A percentile compares a stretch with the other conserved stretches of the same genome.
phyloP scores from a whole-genome alignment of 2,329 filamentous ascomycete genomes.

The Macroventuria anomochaeta region DNA sequence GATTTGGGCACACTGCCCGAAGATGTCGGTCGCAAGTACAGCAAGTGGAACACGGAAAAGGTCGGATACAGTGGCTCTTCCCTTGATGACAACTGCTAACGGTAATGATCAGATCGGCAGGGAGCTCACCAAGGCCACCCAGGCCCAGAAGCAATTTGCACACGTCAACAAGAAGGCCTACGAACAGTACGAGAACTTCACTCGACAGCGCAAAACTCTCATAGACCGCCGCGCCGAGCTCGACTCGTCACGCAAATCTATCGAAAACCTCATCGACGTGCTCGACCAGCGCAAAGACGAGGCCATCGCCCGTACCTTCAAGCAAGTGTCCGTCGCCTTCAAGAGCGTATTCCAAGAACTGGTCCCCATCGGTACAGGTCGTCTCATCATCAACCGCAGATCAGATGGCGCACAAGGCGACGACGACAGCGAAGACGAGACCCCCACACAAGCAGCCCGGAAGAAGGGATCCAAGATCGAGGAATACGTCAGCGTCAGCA shows the following conservation, averaged over 20 bases:
- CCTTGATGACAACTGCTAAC: conserved; percentile 17
- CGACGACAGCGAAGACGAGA: conserved; percentile 55
- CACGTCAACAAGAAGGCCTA: conserved; percentile 99
- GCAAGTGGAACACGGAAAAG: conserved; percentile 77
- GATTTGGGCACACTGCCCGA: conserved; percentile 92
- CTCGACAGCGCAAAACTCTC: conserved; percentile 85
- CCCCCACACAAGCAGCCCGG: conserved; percentile 34
- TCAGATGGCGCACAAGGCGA: conserved; percentile 75
- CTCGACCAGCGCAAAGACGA: conserved; percentile 96
- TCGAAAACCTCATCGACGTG: conserved; percentile 89
- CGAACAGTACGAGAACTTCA: conserved; percentile 98
- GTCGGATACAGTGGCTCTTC: conserved; percentile 57
- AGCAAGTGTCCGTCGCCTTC: conserved; percentile 94
- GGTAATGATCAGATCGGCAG: conserved; percentile 43
- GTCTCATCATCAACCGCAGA: conserved; percentile 90
- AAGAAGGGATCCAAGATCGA: conserved; percentile 65
- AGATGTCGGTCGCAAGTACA: conserved; percentile 90
- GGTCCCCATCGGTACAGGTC: conserved; percentile 89
- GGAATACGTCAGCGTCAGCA: conserved; percentile 95
- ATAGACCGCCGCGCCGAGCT: conserved; percentile 85
- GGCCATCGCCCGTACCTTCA: conserved; percentile 97
- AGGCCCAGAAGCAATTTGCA: conserved; percentile 92
- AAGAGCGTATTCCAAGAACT: conserved; percentile 92
- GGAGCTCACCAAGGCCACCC: conserved; percentile 86
- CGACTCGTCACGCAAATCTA: conserved; percentile 82